These are phyloP conservation scores for Globisporangium echinulatum DNA, from an alignment of 352 stramenopile species.

Conservation along the genomic window DNA sequence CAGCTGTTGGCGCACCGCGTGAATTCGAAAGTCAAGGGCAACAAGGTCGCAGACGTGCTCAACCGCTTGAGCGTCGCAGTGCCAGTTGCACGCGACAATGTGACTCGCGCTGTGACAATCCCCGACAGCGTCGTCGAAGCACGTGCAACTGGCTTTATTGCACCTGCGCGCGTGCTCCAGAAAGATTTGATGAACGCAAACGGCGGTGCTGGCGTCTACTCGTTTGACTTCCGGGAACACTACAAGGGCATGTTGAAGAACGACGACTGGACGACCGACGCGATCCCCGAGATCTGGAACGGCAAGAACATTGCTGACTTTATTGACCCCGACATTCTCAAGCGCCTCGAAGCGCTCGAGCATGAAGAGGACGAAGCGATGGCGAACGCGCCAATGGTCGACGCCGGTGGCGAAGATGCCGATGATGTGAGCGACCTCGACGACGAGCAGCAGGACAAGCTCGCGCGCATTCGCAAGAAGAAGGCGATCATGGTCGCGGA, in stretches of 20 bases:
- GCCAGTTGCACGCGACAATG: conserved; percentile 90
- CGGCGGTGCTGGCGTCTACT: conserved; percentile 96
- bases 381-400: conserved; percentile 84
- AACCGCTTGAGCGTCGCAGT: conserved; percentile 95
- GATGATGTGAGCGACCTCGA: conserved; percentile 90
- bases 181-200: conserved; percentile 93
- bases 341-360: conserved; percentile 94
- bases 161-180: conserved; percentile 41
- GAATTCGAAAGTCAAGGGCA: conserved; percentile 91
- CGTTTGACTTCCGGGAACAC: conserved; percentile 95
- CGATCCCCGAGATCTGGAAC: conserved; percentile 99
- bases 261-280: conserved; percentile 96
- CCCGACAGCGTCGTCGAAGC: conserved; percentile 88
- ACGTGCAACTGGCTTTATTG: conserved; percentile 48
- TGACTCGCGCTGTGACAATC: conserved; percentile 90
- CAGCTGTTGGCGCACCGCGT: conserved; percentile 93
- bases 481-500: conserved; percentile 79
- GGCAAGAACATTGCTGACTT: conserved; percentile 99
- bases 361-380: conserved; percentile 95
- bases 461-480: conserved; percentile 76
- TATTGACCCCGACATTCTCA: conserved; percentile 97
- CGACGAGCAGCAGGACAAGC: conserved; percentile 93
- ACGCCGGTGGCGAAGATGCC: conserved; percentile 73
- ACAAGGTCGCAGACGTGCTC: conserved; percentile 95
- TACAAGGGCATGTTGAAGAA: conserved; percentile 94